A percentile compares a stretch with the other conserved stretches of the same genome.
These are phyloP conservation scores for Ananas comosus DNA, from an alignment of 176 grass and related monocot genomes.

Conservation along the genomic window DNA sequence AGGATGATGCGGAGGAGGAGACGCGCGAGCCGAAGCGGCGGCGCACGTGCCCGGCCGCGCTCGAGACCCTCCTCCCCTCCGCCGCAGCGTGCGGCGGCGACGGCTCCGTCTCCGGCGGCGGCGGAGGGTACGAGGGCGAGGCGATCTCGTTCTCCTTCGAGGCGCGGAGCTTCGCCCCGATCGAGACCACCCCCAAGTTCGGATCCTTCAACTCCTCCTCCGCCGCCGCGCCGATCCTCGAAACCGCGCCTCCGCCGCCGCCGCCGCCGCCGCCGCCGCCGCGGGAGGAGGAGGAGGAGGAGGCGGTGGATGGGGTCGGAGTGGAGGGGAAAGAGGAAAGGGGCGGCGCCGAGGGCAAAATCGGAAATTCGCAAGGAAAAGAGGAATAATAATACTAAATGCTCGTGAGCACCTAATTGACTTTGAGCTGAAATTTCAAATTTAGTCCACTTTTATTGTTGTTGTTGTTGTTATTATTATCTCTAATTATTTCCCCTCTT, in stretches of 20 bases:
- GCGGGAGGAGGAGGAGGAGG: not conserved
- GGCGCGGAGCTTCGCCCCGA: slow-evolving; percentile 38
- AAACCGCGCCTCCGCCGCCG: not conserved
- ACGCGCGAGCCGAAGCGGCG: slow-evolving; percentile 41
- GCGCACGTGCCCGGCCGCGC: slow-evolving; percentile 46
- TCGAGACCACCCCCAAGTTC: slow-evolving; percentile 84
- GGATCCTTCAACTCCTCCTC: slow-evolving; percentile 56
- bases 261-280: not conserved
- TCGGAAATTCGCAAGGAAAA: not conserved
- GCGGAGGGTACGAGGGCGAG: not conserved
- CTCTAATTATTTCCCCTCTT: not conserved
- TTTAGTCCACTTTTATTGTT: no score
- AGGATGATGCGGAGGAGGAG: not conserved
- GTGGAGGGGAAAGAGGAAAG: not conserved
- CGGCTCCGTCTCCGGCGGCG: not conserved
- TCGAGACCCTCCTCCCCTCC: slow-evolving; percentile 31
- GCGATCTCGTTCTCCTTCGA: slow-evolving; percentile 57
- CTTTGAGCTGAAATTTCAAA: no score
- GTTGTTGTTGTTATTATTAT: no score
- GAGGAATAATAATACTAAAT: not conserved
- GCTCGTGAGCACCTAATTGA: no score
- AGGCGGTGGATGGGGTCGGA: not conserved
- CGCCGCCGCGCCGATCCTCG: not conserved
- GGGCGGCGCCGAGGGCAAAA: slow-evolving; percentile 3
- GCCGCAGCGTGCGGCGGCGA: not conserved